Evolutionary conservation across 1,284 basidiomycete genomes (phyloP), one percentile per base, ranked within the genome.

Genomic region (Ustilago cynodontis): DNA sequence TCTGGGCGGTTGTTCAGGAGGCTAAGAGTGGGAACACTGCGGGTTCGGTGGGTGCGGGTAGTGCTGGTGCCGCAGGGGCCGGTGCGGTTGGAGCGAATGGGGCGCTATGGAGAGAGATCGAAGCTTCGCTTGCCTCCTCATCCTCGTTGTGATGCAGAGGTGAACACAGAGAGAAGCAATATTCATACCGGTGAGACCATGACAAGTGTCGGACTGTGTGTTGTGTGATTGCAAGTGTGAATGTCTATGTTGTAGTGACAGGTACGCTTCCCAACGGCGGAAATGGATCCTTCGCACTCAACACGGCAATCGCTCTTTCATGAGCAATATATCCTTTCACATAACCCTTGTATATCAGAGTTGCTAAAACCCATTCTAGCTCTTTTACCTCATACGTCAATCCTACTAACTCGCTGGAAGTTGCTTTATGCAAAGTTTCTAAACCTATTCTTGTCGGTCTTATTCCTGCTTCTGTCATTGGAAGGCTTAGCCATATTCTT

Each of bases 261-360:
- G 59, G 35, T 22, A 74, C 62, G 13, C 26, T 57, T 3, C 50
- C 55, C 11, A 77, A 39, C 4, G 37, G 14, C 2, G 95, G 95
- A 84, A 98, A 98, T 0, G 95, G 90, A 76, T 92, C 92, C 14
- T 89, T 90, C 75, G 91, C 91, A 1, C 93, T 91, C 58, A 99
- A 86, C 2, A 99, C 96, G 2, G 98, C 92, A 89, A 92, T 94
- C 87, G 94, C 92, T 86, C 93, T 93, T 84, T 94, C 93, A 84
- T 99, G 96, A 52, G 94, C 95, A 82, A 99, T 96, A 86, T 98
- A 98, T 5, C 96, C 96, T 65, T 93, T 90, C 86, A 98, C 92
- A 86, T 92, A 94, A 3, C 93, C 94, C 78, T 93, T 93, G 87
- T 92, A 94, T 45, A 98, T 93, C 92, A 96, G 93, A 83, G 94